These are phyloP conservation scores for Diaporthe sp. DNA, from an alignment of 2,329 filamentous ascomycete genomes.

Conservation along the genomic window DNA sequence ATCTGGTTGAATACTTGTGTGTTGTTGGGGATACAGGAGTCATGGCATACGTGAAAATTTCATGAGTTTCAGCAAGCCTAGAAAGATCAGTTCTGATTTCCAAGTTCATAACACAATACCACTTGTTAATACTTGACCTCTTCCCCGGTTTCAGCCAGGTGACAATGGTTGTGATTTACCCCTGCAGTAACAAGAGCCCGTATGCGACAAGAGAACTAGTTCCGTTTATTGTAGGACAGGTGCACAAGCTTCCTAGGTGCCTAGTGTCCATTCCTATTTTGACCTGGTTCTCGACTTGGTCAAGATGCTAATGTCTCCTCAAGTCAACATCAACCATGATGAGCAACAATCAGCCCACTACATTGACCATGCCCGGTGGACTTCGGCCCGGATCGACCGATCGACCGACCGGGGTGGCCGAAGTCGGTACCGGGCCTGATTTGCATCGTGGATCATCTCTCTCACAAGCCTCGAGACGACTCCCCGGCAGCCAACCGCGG, in stretches of 20 bases:
- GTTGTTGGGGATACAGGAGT: slow-evolving; percentile 35
- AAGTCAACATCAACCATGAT: background rate
- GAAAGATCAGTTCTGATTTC: slow-evolving; percentile 13
- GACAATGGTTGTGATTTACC: background rate
- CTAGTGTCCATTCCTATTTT: background rate
- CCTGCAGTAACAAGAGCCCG: background rate
- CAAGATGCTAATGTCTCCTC: background rate
- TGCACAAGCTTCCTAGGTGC: too few species aligned
- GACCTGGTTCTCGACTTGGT: background rate
- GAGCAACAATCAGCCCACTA: background rate
- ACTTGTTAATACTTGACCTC: slow-evolving; percentile 19
- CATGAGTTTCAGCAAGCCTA: slow-evolving; percentile 25
- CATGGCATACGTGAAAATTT: slow-evolving; percentile 19
- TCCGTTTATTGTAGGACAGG: background rate
- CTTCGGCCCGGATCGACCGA: background rate
- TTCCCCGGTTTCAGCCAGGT: background rate
- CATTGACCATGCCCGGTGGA: background rate
- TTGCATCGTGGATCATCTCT: background rate
- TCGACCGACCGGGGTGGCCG: background rate
- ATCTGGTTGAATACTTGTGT: slow-evolving; percentile 28
- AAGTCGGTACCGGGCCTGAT: background rate
- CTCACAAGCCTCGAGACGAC: background rate
- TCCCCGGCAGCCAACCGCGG: background rate
- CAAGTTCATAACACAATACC: slow-evolving; percentile 14
- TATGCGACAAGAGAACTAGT: background rate